Evolutionary conservation across 2,329 filamentous ascomycete genomes (phyloP), one percentile per base, ranked within the genome.

Genomic region (Coniella lustricola): DNA sequence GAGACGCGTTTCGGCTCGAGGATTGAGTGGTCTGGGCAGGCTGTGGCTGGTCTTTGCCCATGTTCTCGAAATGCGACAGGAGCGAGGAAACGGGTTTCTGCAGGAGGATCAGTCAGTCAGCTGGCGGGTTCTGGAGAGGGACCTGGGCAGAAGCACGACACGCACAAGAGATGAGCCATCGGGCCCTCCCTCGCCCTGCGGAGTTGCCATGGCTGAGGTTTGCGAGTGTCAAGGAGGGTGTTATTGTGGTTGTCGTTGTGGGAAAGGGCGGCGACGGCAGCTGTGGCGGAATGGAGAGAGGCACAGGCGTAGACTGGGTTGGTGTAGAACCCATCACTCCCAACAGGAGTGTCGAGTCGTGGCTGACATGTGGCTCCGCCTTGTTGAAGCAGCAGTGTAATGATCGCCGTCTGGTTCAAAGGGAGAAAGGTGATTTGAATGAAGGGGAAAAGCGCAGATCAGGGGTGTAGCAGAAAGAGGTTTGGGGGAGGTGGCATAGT

Each of bases 71-170:
- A 59, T 86, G 83, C 54, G 85, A 87, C 53, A 84, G 78, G 52
- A 93, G 73, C 44, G 87, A 90, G 44, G 87, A 93, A 44, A 93
- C 87, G 21, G 88, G 86, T 70, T 83, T 87, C 85, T 89, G 54
- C 29, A 44, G 8, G 17, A 25, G 17, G 40, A 54, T 65, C 53
- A 67, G 64, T 51, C 5, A 55, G 47, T 50, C 18, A 16, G 36
- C 42, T 20, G 17, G 12, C 22, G 7, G 36, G 35, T 13, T 33
- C 20, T 29, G 25, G 25, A 29, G 5, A 21, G 2, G 22, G 16
- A 3, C 44, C 53, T 62, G 44, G 61, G 55, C 34, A 22, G 37
- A 18, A 34, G 4, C 18, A 10, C 20, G 38, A 10, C 25, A 65
- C 81, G 66, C 66, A 87, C 84, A 59, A 90, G 82, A 55, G 87